Evolutionary conservation across 225 moss, liverwort and hornwort species (phyloP), one percentile per base, ranked within the genome.

Genomic region (Pleurozium schreberi): DNA sequence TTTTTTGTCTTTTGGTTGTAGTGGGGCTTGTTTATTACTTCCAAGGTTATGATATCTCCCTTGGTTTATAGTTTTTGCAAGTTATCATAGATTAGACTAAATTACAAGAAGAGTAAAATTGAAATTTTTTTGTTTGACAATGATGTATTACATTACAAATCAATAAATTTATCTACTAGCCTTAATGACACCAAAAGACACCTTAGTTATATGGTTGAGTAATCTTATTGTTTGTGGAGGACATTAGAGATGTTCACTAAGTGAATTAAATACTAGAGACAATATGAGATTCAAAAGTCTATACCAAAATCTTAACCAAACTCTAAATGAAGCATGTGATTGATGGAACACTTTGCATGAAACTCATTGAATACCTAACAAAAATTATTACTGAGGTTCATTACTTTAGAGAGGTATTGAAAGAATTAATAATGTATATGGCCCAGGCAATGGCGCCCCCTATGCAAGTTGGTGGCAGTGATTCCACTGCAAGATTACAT

Each of bases 371-470:
- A 2, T 62, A 61, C 10, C 34, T 31, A 21, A 33, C 0, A 1
- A 2, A 31, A 2, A 47, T 12, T 10, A 45, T 3, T n/a, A 33
- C 30, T 52, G 52, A 74, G 34, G 22, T 0, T 14, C 13, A 73
- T 27, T 75, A 31, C 1, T 7, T 83, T 33, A 5, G 3, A 42
- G 43, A 68, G 21, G 16, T 21, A 81, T 53, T 87, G 81, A 53
- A 7, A 89, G 14, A 64, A 31, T 28, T 14, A 15, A 58, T 49
- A 60, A 74, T 63, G 58, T 90, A 22, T 15, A 45, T 63, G 22
- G 28, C 69, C 10, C 2, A 98, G 98, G 97, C 98, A 43, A 97
- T 99, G 96, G 95, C 95, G 9, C 98, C 98, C 6, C 93, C 96
- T 4, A 99, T 99, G 98, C 97, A 99, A 92, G 84, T 87, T 57